These are phyloP conservation scores for Ophiosphaerella herpotricha DNA, from an alignment of 2,329 filamentous ascomycete genomes.

Conservation along the genomic window DNA sequence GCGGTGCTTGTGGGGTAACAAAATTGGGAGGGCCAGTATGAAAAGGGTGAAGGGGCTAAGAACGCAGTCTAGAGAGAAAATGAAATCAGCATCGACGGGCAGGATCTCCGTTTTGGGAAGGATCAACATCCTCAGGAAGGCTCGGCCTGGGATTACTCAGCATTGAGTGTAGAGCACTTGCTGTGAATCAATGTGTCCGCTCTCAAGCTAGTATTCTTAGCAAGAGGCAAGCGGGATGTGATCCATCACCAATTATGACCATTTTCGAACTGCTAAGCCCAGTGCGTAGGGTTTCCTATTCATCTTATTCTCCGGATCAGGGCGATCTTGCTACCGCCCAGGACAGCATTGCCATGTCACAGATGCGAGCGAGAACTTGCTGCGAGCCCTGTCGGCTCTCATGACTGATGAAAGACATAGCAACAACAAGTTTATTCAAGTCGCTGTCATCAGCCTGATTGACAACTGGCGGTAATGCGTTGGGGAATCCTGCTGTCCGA, in stretches of 20 bases:
- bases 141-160: too few species aligned
- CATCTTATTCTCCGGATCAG: slow-evolving; percentile 2
- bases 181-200: too few species aligned
- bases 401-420: slow-evolving; percentile 54
- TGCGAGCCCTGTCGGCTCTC: slow-evolving; percentile 52
- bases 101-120: too few species aligned
- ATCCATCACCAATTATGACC: too few species aligned
- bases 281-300: background rate
- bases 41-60: slow-evolving; percentile 8
- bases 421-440: slow-evolving; percentile 53
- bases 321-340: slow-evolving; percentile 45
- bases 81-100: background rate
- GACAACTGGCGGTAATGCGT: slow-evolving; percentile 38
- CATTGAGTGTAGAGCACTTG: too few species aligned
- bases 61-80: background rate
- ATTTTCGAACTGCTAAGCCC: too few species aligned
- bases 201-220: too few species aligned
- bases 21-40: slow-evolving; percentile 1
- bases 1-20: slow-evolving; percentile 1
- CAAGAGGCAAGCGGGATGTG: too few species aligned
- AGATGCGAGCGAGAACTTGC: slow-evolving; percentile 55
- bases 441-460: slow-evolving; percentile 42
- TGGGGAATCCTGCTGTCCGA: slow-evolving; percentile 55
- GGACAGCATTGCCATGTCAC: slow-evolving; percentile 54
- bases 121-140: too few species aligned